Evolutionary conservation across 2,329 filamentous ascomycete genomes (phyloP).

Genomic region (Fusarium verticillioides): DNA sequence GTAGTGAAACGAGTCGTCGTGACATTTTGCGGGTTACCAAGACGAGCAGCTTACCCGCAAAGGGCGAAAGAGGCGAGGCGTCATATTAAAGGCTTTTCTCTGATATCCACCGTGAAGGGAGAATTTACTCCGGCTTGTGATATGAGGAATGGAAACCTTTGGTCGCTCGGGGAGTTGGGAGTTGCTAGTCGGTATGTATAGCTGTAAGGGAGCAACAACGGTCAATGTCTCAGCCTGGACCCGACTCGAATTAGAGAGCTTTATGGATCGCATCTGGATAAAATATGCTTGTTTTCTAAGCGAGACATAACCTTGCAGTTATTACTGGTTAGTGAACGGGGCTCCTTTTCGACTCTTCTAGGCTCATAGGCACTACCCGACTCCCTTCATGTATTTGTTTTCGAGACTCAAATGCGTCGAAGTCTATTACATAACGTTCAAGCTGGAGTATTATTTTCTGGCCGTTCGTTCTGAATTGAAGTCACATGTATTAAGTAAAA

Average conservation of each 20-base stretch:
- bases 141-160: not conserved
- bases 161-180: not conserved
- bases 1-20: not conserved
- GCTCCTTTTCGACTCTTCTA: too few relatives aligned
- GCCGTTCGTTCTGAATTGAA: rapidly evolving
- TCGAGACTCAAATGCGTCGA: not conserved
- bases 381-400: too few relatives aligned
- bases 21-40: not conserved
- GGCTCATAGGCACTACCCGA: not conserved
- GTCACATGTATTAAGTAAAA: rapidly evolving
- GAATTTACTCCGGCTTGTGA: not conserved
- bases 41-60: not conserved
- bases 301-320: not conserved
- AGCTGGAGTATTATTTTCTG: rapidly evolving
- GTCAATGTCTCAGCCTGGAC: not conserved
- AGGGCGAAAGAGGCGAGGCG: rapidly evolving
- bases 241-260: not conserved
- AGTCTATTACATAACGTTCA: rapidly evolving
- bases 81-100: rapidly evolving
- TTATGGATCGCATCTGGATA: not conserved
- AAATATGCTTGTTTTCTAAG: not conserved
- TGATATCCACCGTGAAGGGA: too few relatives aligned
- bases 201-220: not conserved
- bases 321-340: not conserved
- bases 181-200: not conserved